Evolutionary conservation across 2,329 filamentous ascomycete species (phyloP).

Genomic region (Clarireedia monteithiana): DNA sequence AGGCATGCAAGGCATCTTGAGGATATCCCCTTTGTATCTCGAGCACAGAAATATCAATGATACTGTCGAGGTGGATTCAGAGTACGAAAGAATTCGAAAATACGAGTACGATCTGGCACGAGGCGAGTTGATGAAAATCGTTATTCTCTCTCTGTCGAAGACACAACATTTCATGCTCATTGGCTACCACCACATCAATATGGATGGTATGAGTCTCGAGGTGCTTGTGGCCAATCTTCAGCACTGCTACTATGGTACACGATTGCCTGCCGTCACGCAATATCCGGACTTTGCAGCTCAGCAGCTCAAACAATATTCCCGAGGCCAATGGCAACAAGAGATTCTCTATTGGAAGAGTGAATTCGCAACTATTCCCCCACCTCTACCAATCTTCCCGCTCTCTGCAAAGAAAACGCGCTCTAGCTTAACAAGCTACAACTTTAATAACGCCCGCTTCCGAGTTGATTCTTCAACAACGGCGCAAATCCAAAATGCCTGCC

Average conservation of each 20-base stretch:
- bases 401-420: slow-evolving; percentile 17
- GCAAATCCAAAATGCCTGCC: slow-evolving; percentile 22
- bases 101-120: neutral
- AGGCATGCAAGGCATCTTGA: slow-evolving; percentile 24
- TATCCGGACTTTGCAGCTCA: slow-evolving; percentile 31
- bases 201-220: slow-evolving; percentile 40
- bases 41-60: neutral
- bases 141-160: slow-evolving; percentile 28
- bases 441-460: too few species aligned
- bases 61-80: neutral
- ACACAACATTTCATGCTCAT: slow-evolving; percentile 36
- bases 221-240: slow-evolving; percentile 30
- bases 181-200: slow-evolving; percentile 40
- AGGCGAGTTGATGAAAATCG: slow-evolving; percentile 17
- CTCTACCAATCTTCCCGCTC: slow-evolving; percentile 31
- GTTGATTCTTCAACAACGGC: slow-evolving; percentile 9
- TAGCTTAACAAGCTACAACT: slow-evolving; percentile 14
- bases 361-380: slow-evolving; percentile 20
- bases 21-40: slow-evolving; percentile 12
- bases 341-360: slow-evolving; percentile 30
- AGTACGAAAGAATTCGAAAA: neutral
- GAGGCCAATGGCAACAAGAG: slow-evolving; percentile 25
- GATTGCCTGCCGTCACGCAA: slow-evolving; percentile 20
- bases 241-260: neutral
- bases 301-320: slow-evolving; percentile 27